These are phyloP conservation scores for Sapria himalayana DNA, from an alignment of 345 rosid species.

Conservation along the genomic window DNA sequence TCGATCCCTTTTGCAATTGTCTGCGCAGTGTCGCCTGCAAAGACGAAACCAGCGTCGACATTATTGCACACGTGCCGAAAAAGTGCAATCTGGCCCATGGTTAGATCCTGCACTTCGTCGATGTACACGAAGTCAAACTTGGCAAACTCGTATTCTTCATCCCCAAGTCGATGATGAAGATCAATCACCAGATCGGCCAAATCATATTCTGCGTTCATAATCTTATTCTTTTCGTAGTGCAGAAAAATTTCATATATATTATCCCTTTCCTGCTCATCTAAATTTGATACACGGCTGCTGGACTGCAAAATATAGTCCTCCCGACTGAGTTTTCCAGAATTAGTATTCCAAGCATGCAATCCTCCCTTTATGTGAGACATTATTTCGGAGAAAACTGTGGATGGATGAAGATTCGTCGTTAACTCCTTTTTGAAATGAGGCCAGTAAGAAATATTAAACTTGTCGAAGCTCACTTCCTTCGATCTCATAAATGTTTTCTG, in stretches of 20 bases:
- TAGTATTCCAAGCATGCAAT: conserved; percentile 8
- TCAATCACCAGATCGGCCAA: conserved; percentile 38
- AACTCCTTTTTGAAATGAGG: conserved; percentile 20
- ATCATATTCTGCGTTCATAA: conserved; percentile 23
- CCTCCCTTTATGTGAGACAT: conserved; percentile 37
- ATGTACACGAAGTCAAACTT: conserved; percentile 28
- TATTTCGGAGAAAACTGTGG: conserved; percentile 32
- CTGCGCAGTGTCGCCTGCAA: conserved; percentile 31
- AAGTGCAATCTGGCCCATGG: conserved; percentile 32
- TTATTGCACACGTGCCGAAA: conserved; percentile 22
- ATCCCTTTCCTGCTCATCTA: conserved; percentile 13
- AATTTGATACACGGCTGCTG: conserved; percentile 17
- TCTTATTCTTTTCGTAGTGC: conserved; percentile 27
- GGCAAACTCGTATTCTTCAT: conserved; percentile 12
- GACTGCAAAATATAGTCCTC: conserved; percentile 18
- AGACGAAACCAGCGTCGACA: conserved; percentile 28
- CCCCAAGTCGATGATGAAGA: conserved; percentile 26
- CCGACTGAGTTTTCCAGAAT: conserved; percentile 15
- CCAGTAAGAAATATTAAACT: conserved; percentile 28
- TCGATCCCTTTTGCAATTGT: conserved; percentile 29
- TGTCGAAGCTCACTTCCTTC: conserved; percentile 25
- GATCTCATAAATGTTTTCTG: conserved; percentile 15
- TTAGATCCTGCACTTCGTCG: conserved; percentile 49
- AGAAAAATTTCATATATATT: conserved; percentile 19
- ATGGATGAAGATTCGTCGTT: conserved; percentile 22